Base-by-base conservation (phyloP, 495 filamentous ascomycete species). In the Penicilliopsis zonata region DNA sequence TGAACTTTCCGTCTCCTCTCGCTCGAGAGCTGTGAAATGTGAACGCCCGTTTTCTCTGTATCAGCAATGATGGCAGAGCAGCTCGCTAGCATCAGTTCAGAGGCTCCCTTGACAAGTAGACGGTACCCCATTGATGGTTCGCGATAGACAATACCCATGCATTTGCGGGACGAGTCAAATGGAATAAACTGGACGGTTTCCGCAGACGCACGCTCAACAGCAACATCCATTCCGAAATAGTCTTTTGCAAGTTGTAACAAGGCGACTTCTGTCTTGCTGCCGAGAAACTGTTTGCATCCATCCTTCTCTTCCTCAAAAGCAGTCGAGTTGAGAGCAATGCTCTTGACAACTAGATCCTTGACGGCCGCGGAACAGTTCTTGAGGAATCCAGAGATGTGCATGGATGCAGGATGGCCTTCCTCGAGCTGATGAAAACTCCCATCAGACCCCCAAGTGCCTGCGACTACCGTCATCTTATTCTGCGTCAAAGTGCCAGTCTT, bases 221-320 rank as follows among this genome's bases (percentile, higher is more conserved):
- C 59, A 13, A 81, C 52, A n/a, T 74, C 73, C 68, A 80, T 72
- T 28, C 72, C 76, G 9, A 80, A 58, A 38, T 74, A 59, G 30
- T 76, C 66, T 12, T 65, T 63, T 10, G 73, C 76, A 40, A 80
- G 62, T 23, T 63, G 59, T 6, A 81, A 65, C 21, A 81, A 57
- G 5, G 76, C 76, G n/a, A 76, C 78, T 44, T 81, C 76, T 0
- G 76, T 81, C 53, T 80, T 81, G 34, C 75, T 78, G n/a, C 76
- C 76, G 25, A 80, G 65, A 31, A 78, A 81, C 3, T 67, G 51
- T 13, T 47, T 52, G 4, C 47, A 45, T 1, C 82, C 82, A 21
- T 71, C 62, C 22, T 64, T 65, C 8, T 69, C 65, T 25, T 67
- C 69, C 39, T 80, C 73, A 37, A 80, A 80, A 3, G 76, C 76